Base-by-base conservation (phyloP, 805 yeast species). In the Lachancea cidri region DNA sequence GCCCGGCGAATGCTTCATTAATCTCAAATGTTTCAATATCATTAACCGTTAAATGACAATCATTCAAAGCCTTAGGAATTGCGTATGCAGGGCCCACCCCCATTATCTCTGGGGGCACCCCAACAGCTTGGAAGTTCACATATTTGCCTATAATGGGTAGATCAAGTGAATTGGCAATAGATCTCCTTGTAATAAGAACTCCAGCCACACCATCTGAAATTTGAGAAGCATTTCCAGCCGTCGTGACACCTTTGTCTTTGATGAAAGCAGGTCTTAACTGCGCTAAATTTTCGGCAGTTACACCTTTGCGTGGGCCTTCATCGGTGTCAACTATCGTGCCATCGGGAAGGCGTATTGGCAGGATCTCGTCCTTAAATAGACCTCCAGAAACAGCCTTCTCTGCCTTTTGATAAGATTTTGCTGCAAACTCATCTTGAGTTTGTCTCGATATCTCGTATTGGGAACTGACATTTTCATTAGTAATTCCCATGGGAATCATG, bases 21-120 rank as follows among this genome's bases (percentile, higher is more conserved):
- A 91, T 80, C 71, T 91, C 98, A 62, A 74, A 89, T 29, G 87
- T 74, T 36, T 77, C 73, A 42, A 91, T 68, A 53, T 88, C 95
- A 36, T 74, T 73, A 20, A 76, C 71, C 5, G 72, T 66, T 45
- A 89, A 62, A 29, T 82, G 81, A 5, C 70, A 56, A 57, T 77
- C 77, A 62, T 74, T 70, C 51, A 91, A 74, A 15, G 86, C 81
- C 42, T 75, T 76, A 47, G 98, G 98, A 55, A 91, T 89, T 45
- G 98, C 98, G 55, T 76, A 79, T 19, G 95, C 97, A 44, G 98
- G 98, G 33, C 98, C 98, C 55, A 91, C 80, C 44, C 98, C 98
- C 98, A 91, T 91, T 46, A 89, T 78, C 67, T 87, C 95, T 17
- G 97, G 97, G 42, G 97, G 96, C 35, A 89, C 96, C 54, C 98